Evolutionary conservation across 441 rosid genomes (phyloP).

Genomic region (Bruguiera hainesii): DNA sequence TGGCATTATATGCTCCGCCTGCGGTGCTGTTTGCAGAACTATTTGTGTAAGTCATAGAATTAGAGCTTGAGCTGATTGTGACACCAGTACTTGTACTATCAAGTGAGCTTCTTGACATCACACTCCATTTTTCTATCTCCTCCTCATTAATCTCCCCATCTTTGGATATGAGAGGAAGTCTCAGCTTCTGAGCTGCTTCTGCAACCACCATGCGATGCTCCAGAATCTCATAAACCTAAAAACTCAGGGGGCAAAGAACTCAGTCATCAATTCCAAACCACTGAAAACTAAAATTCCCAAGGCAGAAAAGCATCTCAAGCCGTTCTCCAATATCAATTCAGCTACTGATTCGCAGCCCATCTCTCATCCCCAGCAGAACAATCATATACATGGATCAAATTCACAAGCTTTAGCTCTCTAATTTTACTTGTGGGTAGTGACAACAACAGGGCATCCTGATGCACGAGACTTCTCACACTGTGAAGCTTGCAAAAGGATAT

Average conservation of each 20-base stretch:
- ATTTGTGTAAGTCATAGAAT: slow-evolving; percentile 54
- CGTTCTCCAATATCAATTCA: not conserved
- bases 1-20: slow-evolving; percentile 35
- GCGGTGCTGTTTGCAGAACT: slow-evolving; percentile 48
- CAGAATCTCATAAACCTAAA: slow-evolving; percentile 76
- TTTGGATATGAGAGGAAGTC: slow-evolving; percentile 88
- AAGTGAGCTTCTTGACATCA: slow-evolving; percentile 76
- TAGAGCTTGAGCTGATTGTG: slow-evolving; percentile 72
- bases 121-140: slow-evolving; percentile 90
- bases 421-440: too few species aligned
- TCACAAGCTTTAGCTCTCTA: too few species aligned
- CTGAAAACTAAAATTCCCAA: not conserved
- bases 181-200: slow-evolving; percentile 95
- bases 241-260: slow-evolving; percentile 4
- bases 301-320: not conserved
- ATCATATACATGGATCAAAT: too few species aligned
- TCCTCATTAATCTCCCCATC: slow-evolving; percentile 93
- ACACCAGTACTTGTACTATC: slow-evolving; percentile 73
- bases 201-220: slow-evolving; percentile 90
- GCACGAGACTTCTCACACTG: too few species aligned
- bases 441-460: too few species aligned
- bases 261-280: not conserved
- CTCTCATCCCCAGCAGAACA: too few species aligned
- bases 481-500: too few species aligned
- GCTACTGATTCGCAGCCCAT: too few species aligned